Evolutionary conservation across 1,284 basidiomycete genomes (phyloP), one percentile per base, ranked within the genome.

Genomic region (Porogramme epimiltina): DNA sequence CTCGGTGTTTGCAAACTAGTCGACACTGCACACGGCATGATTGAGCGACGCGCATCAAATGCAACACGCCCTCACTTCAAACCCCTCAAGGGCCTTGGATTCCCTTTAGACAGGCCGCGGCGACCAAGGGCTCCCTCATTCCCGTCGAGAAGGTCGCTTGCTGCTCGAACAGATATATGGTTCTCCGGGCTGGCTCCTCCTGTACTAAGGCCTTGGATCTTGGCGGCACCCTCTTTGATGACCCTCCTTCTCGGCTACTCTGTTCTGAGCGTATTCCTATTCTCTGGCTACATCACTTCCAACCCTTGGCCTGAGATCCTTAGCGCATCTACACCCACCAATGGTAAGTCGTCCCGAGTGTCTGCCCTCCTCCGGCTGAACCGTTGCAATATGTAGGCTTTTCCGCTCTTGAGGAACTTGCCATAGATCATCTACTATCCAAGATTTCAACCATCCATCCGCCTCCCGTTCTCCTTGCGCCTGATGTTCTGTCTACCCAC

Each of bases 361-460:
- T 16, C 8, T 37, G 9, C 8, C 10, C 9, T 37, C n/a, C 34
- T 37, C 8, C n/a, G 9, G 8, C 34, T 13, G 9, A 26, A 3
- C 34, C 3, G 8, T 8, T 33, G 2, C 13, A 20, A n/a, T n/a
- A n/a, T n/a, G 26, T 40, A 49, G 51, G 55, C 23, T 3, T 37
- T n/a, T 58, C 56, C 24, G 46, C 56, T 22, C 50, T 68, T 4
- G 50, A 65, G 24, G 15, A 33, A 18, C 58, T 72, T 4, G 55
- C 67, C 0, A 33, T 60, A 2, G 55, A 59, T 5, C 54, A 64
- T 37, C 55, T 72, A 0, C 47, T 71, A 10, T 63, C 67, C 1
- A 72, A 70, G 51, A 39, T 69, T 15, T 64, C 66, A 13, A 55
- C 64, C 0, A 31, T 68, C 13, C 57, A 61, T 19, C 65, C 68